phyloP scores from a whole-genome alignment of 2,329 filamentous ascomycete genomes.

The Trichoderma cornu-damae region DNA sequence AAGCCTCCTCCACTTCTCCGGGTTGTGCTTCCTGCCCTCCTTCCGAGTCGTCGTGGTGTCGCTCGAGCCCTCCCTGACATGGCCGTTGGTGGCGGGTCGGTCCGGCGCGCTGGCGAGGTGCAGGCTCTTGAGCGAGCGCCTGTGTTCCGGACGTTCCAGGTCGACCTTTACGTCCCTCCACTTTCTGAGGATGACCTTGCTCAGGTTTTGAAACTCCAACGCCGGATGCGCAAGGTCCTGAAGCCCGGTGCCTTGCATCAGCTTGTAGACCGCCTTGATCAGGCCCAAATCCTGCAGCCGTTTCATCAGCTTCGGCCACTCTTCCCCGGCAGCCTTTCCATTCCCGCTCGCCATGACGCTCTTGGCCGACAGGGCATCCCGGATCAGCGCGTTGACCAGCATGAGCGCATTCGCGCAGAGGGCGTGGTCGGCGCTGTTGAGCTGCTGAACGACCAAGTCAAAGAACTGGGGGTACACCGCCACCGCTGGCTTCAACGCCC shows the following conservation, averaged over 20 bases:
- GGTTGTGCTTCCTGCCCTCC: conserved; percentile 68
- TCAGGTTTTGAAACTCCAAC: conserved; percentile 87
- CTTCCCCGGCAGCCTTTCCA: conserved; percentile 46
- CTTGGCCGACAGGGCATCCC: conserved; percentile 79
- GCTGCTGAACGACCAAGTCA: conserved; percentile 83
- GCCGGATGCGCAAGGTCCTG: conserved; percentile 87
- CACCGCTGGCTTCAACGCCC: conserved; percentile 85
- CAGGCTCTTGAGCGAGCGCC: conserved; percentile 77
- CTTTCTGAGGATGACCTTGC: conserved; percentile 78
- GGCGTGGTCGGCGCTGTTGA: conserved; percentile 91
- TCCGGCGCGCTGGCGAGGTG: conserved; percentile 77
- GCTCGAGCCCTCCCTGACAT: conserved; percentile 34
- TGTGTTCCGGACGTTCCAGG: conserved; percentile 80
- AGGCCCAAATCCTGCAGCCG: conserved; percentile 86
- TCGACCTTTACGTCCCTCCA: conserved; percentile 86
- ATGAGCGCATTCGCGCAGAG: conserved; percentile 93
- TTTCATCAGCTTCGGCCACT: conserved; percentile 96
- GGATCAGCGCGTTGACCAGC: conserved; percentile 90
- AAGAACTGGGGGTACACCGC: conserved; percentile 90
- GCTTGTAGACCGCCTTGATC: conserved; percentile 81
- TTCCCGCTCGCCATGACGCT: conserved; percentile 40
- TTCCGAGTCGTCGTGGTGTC: conserved; percentile 43
- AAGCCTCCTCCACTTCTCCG: conserved; percentile 86
- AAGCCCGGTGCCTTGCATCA: conserved; percentile 91
- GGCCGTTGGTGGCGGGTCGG: conserved; percentile 35